Evolutionary conservation across 1,284 basidiomycete species (phyloP).

Genomic region (Ustilago tritici): DNA sequence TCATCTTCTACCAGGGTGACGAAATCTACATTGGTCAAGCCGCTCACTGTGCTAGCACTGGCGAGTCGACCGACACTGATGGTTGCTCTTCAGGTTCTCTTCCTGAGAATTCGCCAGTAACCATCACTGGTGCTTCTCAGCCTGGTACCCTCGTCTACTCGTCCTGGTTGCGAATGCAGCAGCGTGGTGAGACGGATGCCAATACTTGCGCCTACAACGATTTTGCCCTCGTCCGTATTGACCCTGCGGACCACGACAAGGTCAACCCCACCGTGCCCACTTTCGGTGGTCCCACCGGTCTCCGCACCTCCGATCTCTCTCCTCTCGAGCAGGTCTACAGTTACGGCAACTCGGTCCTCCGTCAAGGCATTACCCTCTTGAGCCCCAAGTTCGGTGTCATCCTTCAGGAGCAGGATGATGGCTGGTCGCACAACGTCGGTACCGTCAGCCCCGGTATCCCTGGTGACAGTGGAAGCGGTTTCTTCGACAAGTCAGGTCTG

Average conservation of each 20-base stretch:
- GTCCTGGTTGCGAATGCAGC: slow-evolving; percentile 56
- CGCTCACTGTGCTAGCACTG: slow-evolving; percentile 52
- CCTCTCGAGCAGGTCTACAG: slow-evolving; percentile 46
- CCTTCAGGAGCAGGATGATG: slow-evolving; percentile 42
- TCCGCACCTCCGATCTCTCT: slow-evolving; percentile 32
- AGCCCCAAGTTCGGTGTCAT: slow-evolving; percentile 56
- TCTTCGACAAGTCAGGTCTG: slow-evolving; percentile 44
- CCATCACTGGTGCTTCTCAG: slow-evolving; percentile 50
- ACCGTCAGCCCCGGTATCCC: slow-evolving; percentile 53
- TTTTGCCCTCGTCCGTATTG: slow-evolving; percentile 49
- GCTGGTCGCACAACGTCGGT: slow-evolving; percentile 52
- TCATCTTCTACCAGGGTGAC: slow-evolving; percentile 48
- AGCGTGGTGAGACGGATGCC: slow-evolving; percentile 44
- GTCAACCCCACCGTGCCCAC: slow-evolving; percentile 57
- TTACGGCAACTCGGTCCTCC: slow-evolving; percentile 58
- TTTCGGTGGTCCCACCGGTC: slow-evolving; percentile 52
- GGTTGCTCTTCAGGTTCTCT: slow-evolving; percentile 47
- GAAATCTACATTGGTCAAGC: slow-evolving; percentile 56
- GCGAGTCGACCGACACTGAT: slow-evolving; percentile 41
- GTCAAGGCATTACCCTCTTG: slow-evolving; percentile 47
- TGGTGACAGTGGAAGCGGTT: slow-evolving; percentile 53
- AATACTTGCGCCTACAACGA: slow-evolving; percentile 57
- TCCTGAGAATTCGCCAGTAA: slow-evolving; percentile 52
- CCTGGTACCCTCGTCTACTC: slow-evolving; percentile 50
- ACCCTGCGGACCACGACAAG: slow-evolving; percentile 52